A percentile compares a stretch with the other conserved stretches of the same genome.
Conservation (phyloP, 805 yeast species). For the Cyberlindnera nakhonratchasimensis region DNA sequence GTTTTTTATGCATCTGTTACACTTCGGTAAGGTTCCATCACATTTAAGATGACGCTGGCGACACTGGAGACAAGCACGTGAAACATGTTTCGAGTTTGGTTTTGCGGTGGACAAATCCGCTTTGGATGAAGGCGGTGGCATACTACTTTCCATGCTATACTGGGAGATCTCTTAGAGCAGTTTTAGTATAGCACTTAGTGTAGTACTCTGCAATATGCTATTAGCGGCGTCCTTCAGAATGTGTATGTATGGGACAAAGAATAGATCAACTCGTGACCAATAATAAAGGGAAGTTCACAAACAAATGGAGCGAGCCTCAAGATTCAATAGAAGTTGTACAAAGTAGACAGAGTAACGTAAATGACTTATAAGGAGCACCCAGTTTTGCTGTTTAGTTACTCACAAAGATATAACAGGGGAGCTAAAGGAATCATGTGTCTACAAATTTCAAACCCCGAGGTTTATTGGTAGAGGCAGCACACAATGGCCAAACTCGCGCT, state of each 20-base stretch:
- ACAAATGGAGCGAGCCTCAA: too few relatives aligned
- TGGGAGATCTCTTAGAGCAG: not conserved
- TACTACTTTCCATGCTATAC: not conserved
- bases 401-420: too few relatives aligned
- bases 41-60: constrained; percentile 49
- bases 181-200: not conserved
- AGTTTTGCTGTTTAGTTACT: not conserved
- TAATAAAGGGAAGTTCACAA: too few relatives aligned
- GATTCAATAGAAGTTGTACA: too few relatives aligned
- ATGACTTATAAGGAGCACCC: not conserved
- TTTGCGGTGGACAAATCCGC: constrained; percentile 3
- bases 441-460: constrained; percentile 8
- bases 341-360: too few relatives aligned
- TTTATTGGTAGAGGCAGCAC: not conserved
- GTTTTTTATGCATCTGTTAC: constrained; percentile 38
- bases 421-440: not conserved
- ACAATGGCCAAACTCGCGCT: not conserved
- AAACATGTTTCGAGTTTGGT: constrained; percentile 36
- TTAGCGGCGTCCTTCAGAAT: too few relatives aligned
- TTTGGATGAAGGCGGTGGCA: not conserved
- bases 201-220: too few relatives aligned
- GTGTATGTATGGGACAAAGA: too few relatives aligned
- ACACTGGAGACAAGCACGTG: constrained; percentile 50
- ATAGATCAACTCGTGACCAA: too few relatives aligned
- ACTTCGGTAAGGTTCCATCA: constrained; percentile 44